Base-by-base conservation (phyloP, 108 stramenopile genomes). In the Skeletonema potamos region DNA sequence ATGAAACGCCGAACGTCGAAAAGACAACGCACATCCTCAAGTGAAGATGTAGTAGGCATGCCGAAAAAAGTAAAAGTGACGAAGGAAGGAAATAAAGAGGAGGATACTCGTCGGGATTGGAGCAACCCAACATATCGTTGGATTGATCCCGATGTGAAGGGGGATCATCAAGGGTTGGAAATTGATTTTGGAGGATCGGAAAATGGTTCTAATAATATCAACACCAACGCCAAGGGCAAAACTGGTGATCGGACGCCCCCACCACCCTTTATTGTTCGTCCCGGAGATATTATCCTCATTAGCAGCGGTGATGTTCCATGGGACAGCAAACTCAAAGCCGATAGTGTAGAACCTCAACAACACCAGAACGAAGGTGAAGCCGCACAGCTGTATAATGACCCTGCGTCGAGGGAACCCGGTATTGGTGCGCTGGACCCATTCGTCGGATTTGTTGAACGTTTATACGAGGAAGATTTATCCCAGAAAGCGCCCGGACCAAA, bases 391-490 rank as follows among this genome's bases (percentile, higher is more conserved):
- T 78, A 79, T 57, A 57, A 76, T 48, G 72, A 81, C 57, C 65
- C 72, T 26, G 66, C 44, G 17, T 70, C 78, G 18, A 44, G 57
- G 28, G 77, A 74, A 36, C 66, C 74, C 7, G 79, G 78, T 22
- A 68, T 84, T 15, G 74, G 57, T 34, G 74, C 70, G 9, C 79
- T 78, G 24, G 83, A 85, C 51, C 79, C 83, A 0, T 86, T 83
- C 73, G 34, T 90, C 24, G 89, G 85, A 27, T 72, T 79, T 15
- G 75, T 91, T 7, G 90, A 88, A 55, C 66, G 85, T 18, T 77
- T 91, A 58, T 91, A 87, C 87, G 75, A 87, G 68, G 57, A 44
- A 36, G 77, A 74, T 27, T 18, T 46, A 30, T 28, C 62, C 9
- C 73, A 58, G 34, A 68, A 73, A 46, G 74, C 72, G 30, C 54